Evolutionary conservation across 2,329 filamentous ascomycete genomes (phyloP), one percentile per base, ranked within the genome.

Genomic region (Trichophaea hybrida): DNA sequence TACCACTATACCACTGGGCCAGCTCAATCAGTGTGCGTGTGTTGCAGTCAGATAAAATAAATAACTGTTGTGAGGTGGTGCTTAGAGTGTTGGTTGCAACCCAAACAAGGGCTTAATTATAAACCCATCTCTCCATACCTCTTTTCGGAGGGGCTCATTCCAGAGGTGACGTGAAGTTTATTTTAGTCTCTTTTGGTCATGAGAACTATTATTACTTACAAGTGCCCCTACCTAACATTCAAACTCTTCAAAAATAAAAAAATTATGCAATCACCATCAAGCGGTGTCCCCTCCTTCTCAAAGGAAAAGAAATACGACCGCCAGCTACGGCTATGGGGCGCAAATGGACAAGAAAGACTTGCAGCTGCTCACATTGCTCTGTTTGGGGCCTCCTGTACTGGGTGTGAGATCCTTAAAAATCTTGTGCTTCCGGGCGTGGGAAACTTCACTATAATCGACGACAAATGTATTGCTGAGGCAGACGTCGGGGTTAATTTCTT

Each of bases 401-500:
- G 90, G 12, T 79, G 94, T 10, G 93, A 98, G 73, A 84, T 90
- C 0, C 78, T 98, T 63, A 98, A 98, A 77, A 98, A 98, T 70
- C 80, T 98, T n/a, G 87, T 98, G 2, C 76, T 98, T 6, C 93
- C 93, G 59, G 84, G 90, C 2, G 86, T 97, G 68, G 94, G 93
- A 6, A 81, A 82, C 32, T 98, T 96, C 71, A 94, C 88, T 0
- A 94, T 98, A 63, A 84, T 86, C 56, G 93, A 98, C 69, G 82
- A 85, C 5, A 80, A 82, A 1, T 72, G 78, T 1, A 90, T 98
- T n/a, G 77, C 76, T 1, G 84, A 94, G 66, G 77, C 82, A 46
- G 93, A 98, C 69, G 76, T 98, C 44, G 93, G 94, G 4, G 85
- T 96, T 64, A 98, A 98, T 74, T 98, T 98, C 77, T 98, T 98